Conservation (phyloP, 495 filamentous ascomycete genomes). For the Neurospora sp. region DNA sequence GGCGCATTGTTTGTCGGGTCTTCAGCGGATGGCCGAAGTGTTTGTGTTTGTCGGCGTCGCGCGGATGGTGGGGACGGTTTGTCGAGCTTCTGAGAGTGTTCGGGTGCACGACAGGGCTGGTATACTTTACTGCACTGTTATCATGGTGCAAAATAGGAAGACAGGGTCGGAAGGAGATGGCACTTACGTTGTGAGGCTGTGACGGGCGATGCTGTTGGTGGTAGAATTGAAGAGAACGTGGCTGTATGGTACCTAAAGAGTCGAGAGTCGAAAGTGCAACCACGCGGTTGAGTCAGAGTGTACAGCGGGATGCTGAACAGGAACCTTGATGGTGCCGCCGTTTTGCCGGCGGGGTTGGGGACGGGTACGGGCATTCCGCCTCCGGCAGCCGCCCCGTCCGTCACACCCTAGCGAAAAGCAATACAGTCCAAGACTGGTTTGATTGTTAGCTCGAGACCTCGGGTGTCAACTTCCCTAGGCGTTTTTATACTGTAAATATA, state of each 20-base stretch:
- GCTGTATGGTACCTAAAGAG: background rate
- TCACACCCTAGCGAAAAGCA: background rate
- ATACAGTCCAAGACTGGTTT: no score
- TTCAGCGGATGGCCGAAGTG: background rate
- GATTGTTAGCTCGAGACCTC: no score
- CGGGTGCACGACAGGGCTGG: background rate
- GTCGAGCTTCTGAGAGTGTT: background rate
- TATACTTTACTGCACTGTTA: background rate
- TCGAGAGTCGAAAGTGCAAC: background rate
- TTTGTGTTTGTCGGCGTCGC: background rate
- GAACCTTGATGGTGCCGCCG: background rate
- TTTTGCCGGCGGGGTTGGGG: background rate
- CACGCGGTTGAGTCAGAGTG: background rate
- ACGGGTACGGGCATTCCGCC: background rate
- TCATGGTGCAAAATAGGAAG: background rate
- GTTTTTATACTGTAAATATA: no score
- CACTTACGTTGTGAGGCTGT: background rate
- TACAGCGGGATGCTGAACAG: background rate
- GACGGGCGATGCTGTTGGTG: background rate
- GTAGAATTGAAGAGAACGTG: background rate
- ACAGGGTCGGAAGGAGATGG: background rate
- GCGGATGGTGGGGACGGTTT: background rate
- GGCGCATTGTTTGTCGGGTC: background rate
- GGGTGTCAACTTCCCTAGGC: no score
- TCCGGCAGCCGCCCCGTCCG: background rate